phyloP scores from a whole-genome alignment of 106 monocot species.

The Alisma plantagoaquatica region DNA sequence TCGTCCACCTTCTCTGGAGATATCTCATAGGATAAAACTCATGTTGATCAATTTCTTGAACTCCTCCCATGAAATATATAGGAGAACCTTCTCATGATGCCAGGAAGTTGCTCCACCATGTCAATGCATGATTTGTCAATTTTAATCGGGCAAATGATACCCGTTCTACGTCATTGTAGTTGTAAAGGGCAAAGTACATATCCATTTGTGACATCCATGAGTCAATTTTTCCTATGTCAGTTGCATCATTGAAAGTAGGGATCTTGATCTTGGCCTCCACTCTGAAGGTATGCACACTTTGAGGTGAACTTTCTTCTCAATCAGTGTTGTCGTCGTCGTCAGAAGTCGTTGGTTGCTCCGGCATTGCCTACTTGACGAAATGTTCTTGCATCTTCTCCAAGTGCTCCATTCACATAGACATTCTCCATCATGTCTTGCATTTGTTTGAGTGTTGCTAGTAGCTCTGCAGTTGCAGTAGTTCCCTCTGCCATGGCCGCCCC shows the following conservation, averaged over 20 bases:
- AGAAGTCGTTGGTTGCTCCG: too few relatives aligned
- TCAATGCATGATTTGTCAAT: neutral
- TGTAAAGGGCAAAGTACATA: neutral
- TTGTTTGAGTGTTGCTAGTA: too few relatives aligned
- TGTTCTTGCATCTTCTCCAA: too few relatives aligned
- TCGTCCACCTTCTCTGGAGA: neutral
- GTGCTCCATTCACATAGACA: neutral
- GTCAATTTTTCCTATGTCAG: neutral
- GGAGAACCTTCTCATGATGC: neutral
- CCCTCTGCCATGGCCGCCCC: neutral
- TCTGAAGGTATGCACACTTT: neutral
- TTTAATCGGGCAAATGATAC: neutral
- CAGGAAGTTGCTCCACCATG: neutral
- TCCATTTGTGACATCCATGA: neutral
- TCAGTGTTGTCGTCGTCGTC: too few relatives aligned
- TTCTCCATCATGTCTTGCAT: neutral
- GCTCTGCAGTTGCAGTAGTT: too few relatives aligned
- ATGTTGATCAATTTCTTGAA: neutral
- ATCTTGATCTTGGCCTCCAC: neutral
- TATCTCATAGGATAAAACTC: neutral
- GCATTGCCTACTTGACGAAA: too few relatives aligned
- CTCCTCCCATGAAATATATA: neutral
- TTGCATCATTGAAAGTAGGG: neutral
- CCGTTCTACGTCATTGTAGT: neutral
- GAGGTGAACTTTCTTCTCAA: neutral